Evolutionary conservation across 2,329 filamentous ascomycete species (phyloP).

Genomic region (Neonectria ditissima): DNA sequence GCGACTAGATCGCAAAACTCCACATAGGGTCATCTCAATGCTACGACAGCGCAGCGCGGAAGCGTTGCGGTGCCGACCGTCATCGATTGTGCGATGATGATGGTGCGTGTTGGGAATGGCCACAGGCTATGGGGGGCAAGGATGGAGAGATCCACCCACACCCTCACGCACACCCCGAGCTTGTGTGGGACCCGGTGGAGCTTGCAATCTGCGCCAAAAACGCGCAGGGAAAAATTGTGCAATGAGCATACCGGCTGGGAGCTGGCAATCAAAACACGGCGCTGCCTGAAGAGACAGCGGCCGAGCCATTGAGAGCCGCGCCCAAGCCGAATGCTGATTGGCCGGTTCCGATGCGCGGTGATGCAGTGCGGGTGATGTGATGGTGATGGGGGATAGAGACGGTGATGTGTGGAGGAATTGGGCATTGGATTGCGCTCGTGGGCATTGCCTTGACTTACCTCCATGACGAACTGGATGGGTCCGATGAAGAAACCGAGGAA

Average conservation of each 20-base stretch:
- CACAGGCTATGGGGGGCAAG: slow-evolving; percentile 3
- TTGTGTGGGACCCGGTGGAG: slow-evolving; percentile 47
- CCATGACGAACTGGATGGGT: slow-evolving; percentile 95
- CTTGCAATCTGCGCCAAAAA: slow-evolving; percentile 48
- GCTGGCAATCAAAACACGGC: slow-evolving; percentile 33
- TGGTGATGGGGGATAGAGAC: background rate
- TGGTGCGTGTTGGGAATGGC: slow-evolving; percentile 33
- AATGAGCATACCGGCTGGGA: slow-evolving; percentile 26
- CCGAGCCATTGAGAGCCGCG: slow-evolving; percentile 26
- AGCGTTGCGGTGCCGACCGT: slow-evolving; percentile 27
- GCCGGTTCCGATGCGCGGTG: background rate
- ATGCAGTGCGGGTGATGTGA: background rate
- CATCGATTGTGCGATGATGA: slow-evolving; percentile 24
- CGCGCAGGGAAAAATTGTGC: slow-evolving; percentile 39
- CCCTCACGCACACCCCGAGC: slow-evolving; percentile 36
- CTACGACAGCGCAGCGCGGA: slow-evolving; percentile 16
- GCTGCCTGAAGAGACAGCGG: slow-evolving; percentile 1
- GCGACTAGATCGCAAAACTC: slow-evolving; percentile 45
- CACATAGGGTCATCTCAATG: slow-evolving; percentile 31
- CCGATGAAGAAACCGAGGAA: slow-evolving; percentile 87
- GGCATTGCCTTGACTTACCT: slow-evolving; percentile 64
- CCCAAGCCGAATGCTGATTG: background rate
- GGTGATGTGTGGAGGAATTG: background rate
- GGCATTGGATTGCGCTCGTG: background rate
- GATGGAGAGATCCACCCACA: slow-evolving; percentile 43